Evolutionary conservation across 768 basidiomycete genomes (phyloP), one percentile per base, ranked within the genome.

Genomic region (Kwoniella bestiolae): DNA sequence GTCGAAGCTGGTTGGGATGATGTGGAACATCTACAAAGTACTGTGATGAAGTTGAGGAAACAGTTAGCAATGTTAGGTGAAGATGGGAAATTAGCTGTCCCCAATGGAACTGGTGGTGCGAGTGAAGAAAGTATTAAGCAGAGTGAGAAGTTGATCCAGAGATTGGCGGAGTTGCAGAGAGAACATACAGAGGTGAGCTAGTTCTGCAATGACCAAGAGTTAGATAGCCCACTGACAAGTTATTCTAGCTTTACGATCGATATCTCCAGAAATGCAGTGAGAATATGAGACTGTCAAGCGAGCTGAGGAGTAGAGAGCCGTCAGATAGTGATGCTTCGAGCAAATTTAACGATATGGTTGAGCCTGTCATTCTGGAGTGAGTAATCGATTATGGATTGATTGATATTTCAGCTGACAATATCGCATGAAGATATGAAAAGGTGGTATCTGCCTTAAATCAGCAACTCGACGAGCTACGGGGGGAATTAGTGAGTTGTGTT

Each of bases 1-100:
- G 89, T 89, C 75, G 96, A 99, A 82, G 92, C 93, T 58, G 96
- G 96, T 11, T 99, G 96, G 96, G 95, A 97, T 69, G 96, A 99
- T 79, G 84, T 98, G 2, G 94, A 97, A 77, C 95, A 96, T 89
- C 82, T 99, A 47, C 96, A 98, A 81, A 87, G 86, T 58, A 91
- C 89, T 55, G 87, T 99, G 45, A 83, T 87, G 31, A 89, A 92
- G 67, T 83, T 99, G 53, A 86, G 96, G 52, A 92, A 89, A 79
- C 95, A 99, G 72, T 79, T 97, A 65, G 92, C 92, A 75, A 78
- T 79, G 5, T 77, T 95, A 76, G 94, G 91, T 82, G 89, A 90
- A 38, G 87, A 88, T 18, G 86, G 86, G 3, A 57, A 63, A 25
- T 23, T 18, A 16, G 34, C 32, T 21, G 3, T 7, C 11, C 0